phyloP scores from a whole-genome alignment of 2,329 filamentous ascomycete species.

The Fusarium sterilihyphosum region DNA sequence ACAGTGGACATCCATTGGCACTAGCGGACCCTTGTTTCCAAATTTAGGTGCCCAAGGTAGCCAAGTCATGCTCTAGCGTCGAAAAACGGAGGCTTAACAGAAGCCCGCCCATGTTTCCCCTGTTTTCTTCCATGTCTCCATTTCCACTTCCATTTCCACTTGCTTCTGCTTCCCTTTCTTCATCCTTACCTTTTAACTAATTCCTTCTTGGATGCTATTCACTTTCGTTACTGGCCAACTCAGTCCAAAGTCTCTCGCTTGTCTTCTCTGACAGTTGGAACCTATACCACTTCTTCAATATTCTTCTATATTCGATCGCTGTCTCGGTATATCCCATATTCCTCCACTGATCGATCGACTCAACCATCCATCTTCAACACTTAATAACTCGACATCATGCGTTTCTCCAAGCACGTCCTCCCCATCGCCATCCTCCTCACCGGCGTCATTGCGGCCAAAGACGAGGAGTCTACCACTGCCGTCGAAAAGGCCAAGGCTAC shows the following conservation, averaged over 20 bases:
- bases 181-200: conserved; percentile 12
- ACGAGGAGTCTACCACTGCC: conserved; percentile 24
- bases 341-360: neutral
- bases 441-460: conserved; percentile 30
- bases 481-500: conserved; percentile 27
- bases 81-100: conserved; percentile 19
- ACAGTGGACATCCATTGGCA: neutral
- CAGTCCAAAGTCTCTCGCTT: conserved; percentile 25
- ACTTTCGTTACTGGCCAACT: conserved; percentile 28
- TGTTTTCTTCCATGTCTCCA: conserved; percentile 17
- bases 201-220: conserved; percentile 2
- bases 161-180: neutral
- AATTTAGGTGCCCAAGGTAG: conserved; percentile 16
- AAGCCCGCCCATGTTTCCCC: conserved; percentile 11
- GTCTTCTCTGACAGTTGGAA: conserved; percentile 5
- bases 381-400: conserved; percentile 33
- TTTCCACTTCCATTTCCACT: neutral
- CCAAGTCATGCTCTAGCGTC: conserved; percentile 9
- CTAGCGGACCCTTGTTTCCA: conserved; percentile 23
- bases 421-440: conserved; percentile 40
- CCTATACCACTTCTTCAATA: neutral
- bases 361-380: neutral
- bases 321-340: conserved; percentile 22
- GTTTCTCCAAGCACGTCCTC: conserved; percentile 41
- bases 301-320: neutral